Evolutionary conservation across 2,329 filamentous ascomycete species (phyloP).

Genomic region (Capronia americana): DNA sequence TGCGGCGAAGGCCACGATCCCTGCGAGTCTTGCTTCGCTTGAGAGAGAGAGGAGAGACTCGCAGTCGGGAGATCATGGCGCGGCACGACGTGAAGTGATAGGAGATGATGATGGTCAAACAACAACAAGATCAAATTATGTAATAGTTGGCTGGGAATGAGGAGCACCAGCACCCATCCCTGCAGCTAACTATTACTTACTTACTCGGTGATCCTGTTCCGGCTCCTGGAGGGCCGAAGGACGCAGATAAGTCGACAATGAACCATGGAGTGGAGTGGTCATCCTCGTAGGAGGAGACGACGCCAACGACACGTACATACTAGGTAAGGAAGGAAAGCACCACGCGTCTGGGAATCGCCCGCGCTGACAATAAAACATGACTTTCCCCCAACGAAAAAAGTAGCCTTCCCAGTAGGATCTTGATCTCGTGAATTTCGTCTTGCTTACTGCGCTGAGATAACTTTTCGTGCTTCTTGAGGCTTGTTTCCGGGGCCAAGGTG

Average conservation of each 20-base stretch:
- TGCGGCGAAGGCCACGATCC: constrained; percentile 12
- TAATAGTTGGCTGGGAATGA: background rate
- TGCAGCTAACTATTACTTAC: background rate
- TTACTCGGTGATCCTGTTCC: background rate
- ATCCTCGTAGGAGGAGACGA: constrained; percentile 1
- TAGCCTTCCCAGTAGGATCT: background rate
- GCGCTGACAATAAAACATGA: constrained; percentile 1
- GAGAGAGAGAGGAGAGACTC: background rate
- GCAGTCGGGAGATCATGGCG: no score
- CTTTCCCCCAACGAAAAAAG: background rate
- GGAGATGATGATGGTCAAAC: constrained; percentile 1
- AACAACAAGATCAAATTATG: background rate
- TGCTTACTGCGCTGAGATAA: background rate
- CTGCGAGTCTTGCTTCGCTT: constrained; percentile 4
- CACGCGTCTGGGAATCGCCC: background rate
- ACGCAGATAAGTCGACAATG: background rate
- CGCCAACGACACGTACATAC: background rate
- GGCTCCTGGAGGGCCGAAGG: background rate
- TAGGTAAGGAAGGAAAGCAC: background rate
- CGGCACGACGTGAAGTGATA: background rate
- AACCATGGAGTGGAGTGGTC: background rate
- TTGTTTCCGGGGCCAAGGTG: background rate
- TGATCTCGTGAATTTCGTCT: background rate
- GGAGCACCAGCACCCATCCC: background rate
- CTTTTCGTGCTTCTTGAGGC: background rate